A percentile compares a stretch with the other conserved stretches of the same genome.
Evolutionary conservation across 1,139 yeast species (phyloP).

Genomic region (Nakaseomyces sp.): DNA sequence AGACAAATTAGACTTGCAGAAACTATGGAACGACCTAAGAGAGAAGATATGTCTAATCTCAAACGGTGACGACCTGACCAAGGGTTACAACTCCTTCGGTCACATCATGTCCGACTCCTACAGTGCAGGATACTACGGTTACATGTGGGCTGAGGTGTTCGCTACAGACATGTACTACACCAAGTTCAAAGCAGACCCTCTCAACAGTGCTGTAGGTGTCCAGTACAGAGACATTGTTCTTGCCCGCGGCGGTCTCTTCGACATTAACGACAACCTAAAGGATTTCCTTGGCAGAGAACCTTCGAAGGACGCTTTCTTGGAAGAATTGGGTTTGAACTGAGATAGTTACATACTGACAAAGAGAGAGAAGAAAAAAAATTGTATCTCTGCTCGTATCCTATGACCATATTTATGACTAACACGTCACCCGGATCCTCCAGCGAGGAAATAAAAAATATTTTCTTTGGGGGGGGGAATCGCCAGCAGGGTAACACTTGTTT

Average conservation of each 20-base stretch:
- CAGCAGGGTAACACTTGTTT: no score
- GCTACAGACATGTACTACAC: constrained; percentile 76
- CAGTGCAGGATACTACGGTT: constrained; percentile 81
- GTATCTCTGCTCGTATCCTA: not conserved
- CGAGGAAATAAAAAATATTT: not conserved
- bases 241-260: constrained; percentile 64
- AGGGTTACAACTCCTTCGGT: constrained; percentile 70
- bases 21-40: constrained; percentile 57
- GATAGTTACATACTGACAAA: no score
- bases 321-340: constrained; percentile 42
- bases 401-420: not conserved
- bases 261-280: constrained; percentile 53
- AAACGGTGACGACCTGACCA: constrained; percentile 46
- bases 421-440: no score
- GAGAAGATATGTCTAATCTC: constrained; percentile 49
- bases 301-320: constrained; percentile 57
- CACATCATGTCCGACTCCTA: constrained; percentile 75
- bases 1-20: constrained; percentile 40
- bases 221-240: constrained; percentile 63
- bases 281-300: constrained; percentile 74
- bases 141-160: constrained; percentile 76
- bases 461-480: no score
- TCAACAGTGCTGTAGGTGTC: constrained; percentile 52
- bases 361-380: no score
- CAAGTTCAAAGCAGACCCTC: constrained; percentile 60